phyloP scores from a whole-genome alignment of 2,329 filamentous ascomycete genomes.

The Aspergillus candidus region DNA sequence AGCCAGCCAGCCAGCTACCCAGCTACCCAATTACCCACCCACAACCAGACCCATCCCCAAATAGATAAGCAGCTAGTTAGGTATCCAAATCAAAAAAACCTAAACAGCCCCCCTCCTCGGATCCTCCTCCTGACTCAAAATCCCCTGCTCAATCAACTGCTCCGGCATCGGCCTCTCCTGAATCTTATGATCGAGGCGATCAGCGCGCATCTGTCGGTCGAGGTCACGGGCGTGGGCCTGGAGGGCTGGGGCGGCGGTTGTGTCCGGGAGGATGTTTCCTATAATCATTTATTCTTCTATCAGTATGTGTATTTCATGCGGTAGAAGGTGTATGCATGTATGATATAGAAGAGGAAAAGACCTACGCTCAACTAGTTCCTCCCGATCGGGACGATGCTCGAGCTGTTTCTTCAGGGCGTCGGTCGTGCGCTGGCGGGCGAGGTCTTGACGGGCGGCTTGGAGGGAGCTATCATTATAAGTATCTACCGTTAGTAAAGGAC shows the following conservation, averaged over 20 bases:
- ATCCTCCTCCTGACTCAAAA: constrained; percentile 61
- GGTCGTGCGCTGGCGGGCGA: constrained; percentile 58
- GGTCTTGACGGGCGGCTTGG: constrained; percentile 56
- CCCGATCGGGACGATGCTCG: constrained; percentile 59
- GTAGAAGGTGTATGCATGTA: too few species aligned
- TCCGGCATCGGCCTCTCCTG: constrained; percentile 70
- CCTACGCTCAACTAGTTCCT: constrained; percentile 73
- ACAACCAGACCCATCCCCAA: background rate
- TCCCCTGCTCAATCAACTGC: constrained; percentile 69
- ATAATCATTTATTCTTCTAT: background rate
- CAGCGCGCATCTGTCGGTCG: constrained; percentile 78
- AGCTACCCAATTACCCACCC: background rate
- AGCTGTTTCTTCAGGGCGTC: constrained; percentile 61
- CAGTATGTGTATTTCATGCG: background rate
- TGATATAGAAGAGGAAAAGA: constrained; percentile 5
- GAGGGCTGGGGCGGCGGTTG: constrained; percentile 69
- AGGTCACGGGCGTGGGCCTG: constrained; percentile 78
- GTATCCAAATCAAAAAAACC: background rate
- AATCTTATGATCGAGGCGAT: constrained; percentile 82
- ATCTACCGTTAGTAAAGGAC: background rate
- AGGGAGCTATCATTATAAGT: constrained; percentile 50
- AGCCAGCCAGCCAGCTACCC: too few species aligned
- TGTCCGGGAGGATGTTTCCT: constrained; percentile 55
- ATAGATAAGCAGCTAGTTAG: background rate
- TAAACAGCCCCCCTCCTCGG: constrained; percentile 24